Evolutionary conservation across 805 yeast genomes (phyloP), one percentile per base, ranked within the genome.

Genomic region (Candida andamanensis): DNA sequence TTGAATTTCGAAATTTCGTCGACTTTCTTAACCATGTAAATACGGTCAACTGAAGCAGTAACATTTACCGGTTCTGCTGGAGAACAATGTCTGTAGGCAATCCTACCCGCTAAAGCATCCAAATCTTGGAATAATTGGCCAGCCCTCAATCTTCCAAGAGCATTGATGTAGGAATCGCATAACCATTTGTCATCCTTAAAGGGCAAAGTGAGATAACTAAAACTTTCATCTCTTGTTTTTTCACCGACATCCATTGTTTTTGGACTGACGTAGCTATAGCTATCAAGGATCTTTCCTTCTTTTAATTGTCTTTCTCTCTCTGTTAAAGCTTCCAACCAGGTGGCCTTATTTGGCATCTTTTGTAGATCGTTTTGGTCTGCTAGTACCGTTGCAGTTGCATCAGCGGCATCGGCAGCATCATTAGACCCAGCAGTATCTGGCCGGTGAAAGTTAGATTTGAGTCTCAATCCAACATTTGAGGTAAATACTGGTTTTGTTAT

Each of bases 21-120:
- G 24, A 87, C 74, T 45, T 86, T 79, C 56, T 82, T 83, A 37
- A 86, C 76, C 76, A 89, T 78, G 53, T 84, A 83, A 44, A 89
- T 85, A 42, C 96, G 67, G 60, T 90, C 97, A 17, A 89, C 96
- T 17, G 92, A 79, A 1, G 97, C 97, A 7, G 97, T 89, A 26
- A 89, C 97, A 53, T 89, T 83, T 57, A 87, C 86, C 8, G 97
- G 97, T 52, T 84, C 87, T 0, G 95, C 94, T 0, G 97, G 97
- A n/a, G 82, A 70, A 59, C 95, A 85, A 55, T 89, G 97, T 50
- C 84, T 74, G 56, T 87, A 84, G 15, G 95, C 95, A 47, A 89
- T 87, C 51, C 90, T 78, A 21, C 97, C 97, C 2, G 97, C 95
- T 39, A 89, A 65, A 4, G 95, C 89, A 52, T 89, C 97, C 49